A percentile compares a stretch with the other conserved stretches of the same genome.
These are phyloP conservation scores for Hypoxylon sp. DNA, from an alignment of 2,329 filamentous ascomycete genomes.

Conservation along the genomic window DNA sequence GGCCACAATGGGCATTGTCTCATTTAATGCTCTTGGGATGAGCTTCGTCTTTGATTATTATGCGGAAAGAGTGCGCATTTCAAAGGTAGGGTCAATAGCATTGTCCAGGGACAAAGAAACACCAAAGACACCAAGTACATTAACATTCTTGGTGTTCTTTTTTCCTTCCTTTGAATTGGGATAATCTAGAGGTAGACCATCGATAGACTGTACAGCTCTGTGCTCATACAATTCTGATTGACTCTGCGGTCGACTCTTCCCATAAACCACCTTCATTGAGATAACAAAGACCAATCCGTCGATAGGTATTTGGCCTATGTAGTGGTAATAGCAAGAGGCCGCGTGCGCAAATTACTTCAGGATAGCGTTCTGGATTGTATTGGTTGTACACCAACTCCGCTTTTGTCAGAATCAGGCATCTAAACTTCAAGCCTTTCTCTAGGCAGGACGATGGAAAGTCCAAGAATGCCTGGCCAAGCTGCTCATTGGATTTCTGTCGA, in stretches of 20 bases:
- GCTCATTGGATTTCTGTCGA: neutral
- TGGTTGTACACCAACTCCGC: conserved; percentile 18
- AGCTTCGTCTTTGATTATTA: neutral
- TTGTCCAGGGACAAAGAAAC: neutral
- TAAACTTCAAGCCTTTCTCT: conserved; percentile 12
- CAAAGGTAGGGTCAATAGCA: neutral
- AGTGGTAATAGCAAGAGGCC: conserved; percentile 10
- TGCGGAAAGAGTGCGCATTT: neutral
- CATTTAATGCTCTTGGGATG: neutral
- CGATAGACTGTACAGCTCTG: neutral
- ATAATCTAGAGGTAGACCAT: neutral
- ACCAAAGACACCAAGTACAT: neutral
- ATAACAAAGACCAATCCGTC: conserved; percentile 20
- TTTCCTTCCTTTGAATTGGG: neutral
- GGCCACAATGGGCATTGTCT: conserved; percentile 10
- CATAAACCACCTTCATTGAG: conserved; percentile 20
- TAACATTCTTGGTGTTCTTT: neutral
- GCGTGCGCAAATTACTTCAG: conserved; percentile 9
- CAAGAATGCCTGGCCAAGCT: conserved; percentile 11
- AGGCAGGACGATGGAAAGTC: conserved; percentile 15
- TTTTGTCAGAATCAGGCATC: conserved; percentile 18
- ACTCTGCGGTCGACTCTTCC: conserved; percentile 16
- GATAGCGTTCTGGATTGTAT: conserved; percentile 11
- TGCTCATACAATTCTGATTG: conserved; percentile 15
- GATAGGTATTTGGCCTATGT: conserved; percentile 2